Percentiles rank a stretch among this genome's conserved stretches.
Conservation (phyloP, 179 eudicot genomes). For the Monotropa hypopitys region DNA sequence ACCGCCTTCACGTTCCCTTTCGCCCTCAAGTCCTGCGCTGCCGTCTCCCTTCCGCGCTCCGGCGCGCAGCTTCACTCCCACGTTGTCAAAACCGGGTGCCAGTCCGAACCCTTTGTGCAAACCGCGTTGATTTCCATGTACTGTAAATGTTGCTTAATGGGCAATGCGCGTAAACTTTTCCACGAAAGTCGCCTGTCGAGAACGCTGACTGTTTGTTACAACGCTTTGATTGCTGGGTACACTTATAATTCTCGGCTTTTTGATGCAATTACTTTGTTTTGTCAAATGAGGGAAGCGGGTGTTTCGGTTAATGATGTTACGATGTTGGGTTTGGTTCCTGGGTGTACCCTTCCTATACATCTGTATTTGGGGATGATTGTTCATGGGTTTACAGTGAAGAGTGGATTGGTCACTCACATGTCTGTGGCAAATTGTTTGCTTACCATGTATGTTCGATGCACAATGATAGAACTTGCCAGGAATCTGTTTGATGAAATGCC, state of each 20-base stretch:
- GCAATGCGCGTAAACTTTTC: conserved; percentile 42
- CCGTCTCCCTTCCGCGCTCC: conserved; percentile 29
- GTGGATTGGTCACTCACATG: conserved; percentile 31
- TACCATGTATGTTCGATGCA: conserved; percentile 53
- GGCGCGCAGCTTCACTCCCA: conserved; percentile 62
- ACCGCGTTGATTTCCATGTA: conserved; percentile 55
- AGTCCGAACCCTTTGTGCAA: conserved; percentile 38
- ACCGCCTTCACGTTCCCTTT: conserved; percentile 63
- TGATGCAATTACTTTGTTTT: conserved; percentile 19
- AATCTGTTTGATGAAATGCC: conserved; percentile 40
- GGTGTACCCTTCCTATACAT: conserved; percentile 25
- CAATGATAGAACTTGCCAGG: conserved; percentile 34
- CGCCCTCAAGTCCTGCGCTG: conserved; percentile 51
- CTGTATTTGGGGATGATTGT: conserved; percentile 29
- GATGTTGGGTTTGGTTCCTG: conserved; percentile 49
- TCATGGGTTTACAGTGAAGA: conserved; percentile 36
- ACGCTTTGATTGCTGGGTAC: conserved; percentile 63
- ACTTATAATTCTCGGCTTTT: conserved; percentile 13
- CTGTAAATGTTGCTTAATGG: conserved; percentile 20
- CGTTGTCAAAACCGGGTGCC: conserved; percentile 39
- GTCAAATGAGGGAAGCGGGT: conserved; percentile 33
- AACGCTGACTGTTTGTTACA: conserved; percentile 47
- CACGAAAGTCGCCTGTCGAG: conserved; percentile 38
- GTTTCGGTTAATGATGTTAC: conserved; percentile 36
- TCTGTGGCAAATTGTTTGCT: conserved; percentile 55